These are phyloP conservation scores for Teratosphaeria nubilosa DNA, from an alignment of 2,329 filamentous ascomycete species.

Conservation along the genomic window DNA sequence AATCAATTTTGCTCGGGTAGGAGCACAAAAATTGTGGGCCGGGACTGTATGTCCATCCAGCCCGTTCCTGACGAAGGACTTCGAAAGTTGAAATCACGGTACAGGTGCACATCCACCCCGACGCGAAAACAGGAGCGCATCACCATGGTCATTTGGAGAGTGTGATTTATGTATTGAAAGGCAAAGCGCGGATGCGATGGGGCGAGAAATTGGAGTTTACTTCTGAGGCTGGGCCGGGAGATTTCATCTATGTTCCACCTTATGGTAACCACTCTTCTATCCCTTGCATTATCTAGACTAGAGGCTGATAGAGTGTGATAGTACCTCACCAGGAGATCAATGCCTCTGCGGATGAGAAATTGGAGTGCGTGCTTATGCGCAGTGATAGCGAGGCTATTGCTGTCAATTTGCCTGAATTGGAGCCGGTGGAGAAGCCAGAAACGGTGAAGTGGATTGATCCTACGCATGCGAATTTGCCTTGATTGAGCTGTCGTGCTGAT, in stretches of 20 bases:
- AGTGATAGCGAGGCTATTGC: constrained; percentile 37
- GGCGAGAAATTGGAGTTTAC: constrained; percentile 36
- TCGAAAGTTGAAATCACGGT: background rate
- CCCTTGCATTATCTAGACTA: background rate
- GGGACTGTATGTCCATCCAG: constrained; percentile 21
- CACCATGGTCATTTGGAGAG: constrained; percentile 38
- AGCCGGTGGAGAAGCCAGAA: constrained; percentile 34
- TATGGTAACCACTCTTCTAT: constrained; percentile 15
- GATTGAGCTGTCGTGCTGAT: background rate
- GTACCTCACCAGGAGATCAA: constrained; percentile 39
- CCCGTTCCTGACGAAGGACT: background rate
- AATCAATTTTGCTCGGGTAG: constrained; percentile 34
- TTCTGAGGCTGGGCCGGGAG: constrained; percentile 36
- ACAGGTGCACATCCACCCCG: constrained; percentile 31
- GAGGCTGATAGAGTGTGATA: background rate
- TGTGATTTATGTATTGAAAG: constrained; percentile 38
- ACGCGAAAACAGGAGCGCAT: constrained; percentile 37
- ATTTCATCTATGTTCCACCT: constrained; percentile 39
- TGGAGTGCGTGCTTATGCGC: constrained; percentile 35
- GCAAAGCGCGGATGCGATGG: constrained; percentile 37
- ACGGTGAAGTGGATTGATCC: constrained; percentile 38
- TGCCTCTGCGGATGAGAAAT: constrained; percentile 30
- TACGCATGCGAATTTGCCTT: constrained; percentile 22
- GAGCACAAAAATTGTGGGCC: constrained; percentile 37
- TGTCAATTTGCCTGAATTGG: constrained; percentile 34